Percentiles rank a stretch among this genome's conserved stretches.
Conservation (phyloP, 2,329 filamentous ascomycete genomes). For the Podosphaera xanthii region DNA sequence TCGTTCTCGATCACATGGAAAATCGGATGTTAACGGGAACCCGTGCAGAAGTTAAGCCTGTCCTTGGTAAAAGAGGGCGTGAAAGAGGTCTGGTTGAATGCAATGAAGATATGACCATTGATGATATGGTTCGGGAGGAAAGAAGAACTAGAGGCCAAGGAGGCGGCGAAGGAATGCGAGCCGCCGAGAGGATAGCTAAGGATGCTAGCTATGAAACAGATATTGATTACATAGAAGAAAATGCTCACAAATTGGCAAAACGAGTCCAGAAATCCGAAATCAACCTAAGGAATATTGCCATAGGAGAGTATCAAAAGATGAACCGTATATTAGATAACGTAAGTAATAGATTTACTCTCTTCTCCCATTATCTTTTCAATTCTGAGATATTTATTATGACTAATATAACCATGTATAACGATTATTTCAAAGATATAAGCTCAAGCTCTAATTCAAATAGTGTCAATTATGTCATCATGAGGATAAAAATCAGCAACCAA, state of each 20-base stretch:
- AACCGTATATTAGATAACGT: slow-evolving; percentile 55
- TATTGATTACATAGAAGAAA: slow-evolving; percentile 94
- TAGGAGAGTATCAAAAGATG: slow-evolving; percentile 75
- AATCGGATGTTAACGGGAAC: slow-evolving; percentile 66
- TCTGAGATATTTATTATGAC: neutral
- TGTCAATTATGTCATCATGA: slow-evolving; percentile 90
- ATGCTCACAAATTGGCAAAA: slow-evolving; percentile 70
- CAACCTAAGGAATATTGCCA: slow-evolving; percentile 68
- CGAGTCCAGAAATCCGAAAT: slow-evolving; percentile 72
- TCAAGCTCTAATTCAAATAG: neutral
- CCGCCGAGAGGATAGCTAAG: slow-evolving; percentile 85
- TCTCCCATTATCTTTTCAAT: neutral
- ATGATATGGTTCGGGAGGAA: slow-evolving; percentile 94
- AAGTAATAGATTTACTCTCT: neutral
- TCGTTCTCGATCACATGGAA: slow-evolving; percentile 72
- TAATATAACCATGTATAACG: neutral
- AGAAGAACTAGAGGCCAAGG: slow-evolving; percentile 55
- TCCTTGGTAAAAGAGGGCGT: slow-evolving; percentile 59
- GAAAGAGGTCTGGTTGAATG: slow-evolving; percentile 71
- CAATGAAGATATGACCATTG: slow-evolving; percentile 87
- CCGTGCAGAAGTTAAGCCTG: slow-evolving; percentile 48
- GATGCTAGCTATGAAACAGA: slow-evolving; percentile 79
- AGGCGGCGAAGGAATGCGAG: slow-evolving; percentile 57
- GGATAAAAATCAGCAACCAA: slow-evolving; percentile 48
- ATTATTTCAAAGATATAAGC: neutral